phyloP scores from a whole-genome alignment of 371 early-diverging fungal species.

The Amoeboaphelidium occidentale region DNA sequence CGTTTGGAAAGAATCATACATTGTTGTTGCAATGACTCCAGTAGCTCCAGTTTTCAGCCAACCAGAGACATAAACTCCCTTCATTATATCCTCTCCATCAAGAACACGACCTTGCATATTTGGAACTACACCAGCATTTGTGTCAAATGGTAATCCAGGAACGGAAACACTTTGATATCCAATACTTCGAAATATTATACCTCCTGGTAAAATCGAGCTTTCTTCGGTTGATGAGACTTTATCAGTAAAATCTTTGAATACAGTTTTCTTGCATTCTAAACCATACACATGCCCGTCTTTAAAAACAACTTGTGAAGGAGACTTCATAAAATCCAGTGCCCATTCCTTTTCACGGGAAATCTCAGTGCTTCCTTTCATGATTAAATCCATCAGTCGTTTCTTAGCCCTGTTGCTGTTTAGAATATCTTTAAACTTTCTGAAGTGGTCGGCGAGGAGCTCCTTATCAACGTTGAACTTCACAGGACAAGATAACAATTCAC shows the following conservation, averaged over 20 bases:
- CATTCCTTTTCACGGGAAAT: slow-evolving; percentile 29
- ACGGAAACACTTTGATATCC: slow-evolving; percentile 57
- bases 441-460: slow-evolving; percentile 20
- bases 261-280: slow-evolving; percentile 38
- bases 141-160: slow-evolving; percentile 48
- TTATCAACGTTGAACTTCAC: slow-evolving; percentile 30
- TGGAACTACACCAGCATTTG: slow-evolving; percentile 32
- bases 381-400: slow-evolving; percentile 44
- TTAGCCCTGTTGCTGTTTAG: slow-evolving; percentile 32
- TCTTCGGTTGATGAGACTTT: slow-evolving; percentile 27
- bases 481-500: slow-evolving; percentile 67
- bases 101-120: slow-evolving; percentile 48
- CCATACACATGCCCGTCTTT: slow-evolving; percentile 6
- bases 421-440: slow-evolving; percentile 10
- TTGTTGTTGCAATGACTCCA: slow-evolving; percentile 83
- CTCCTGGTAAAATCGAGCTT: slow-evolving; percentile 24
- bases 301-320: slow-evolving; percentile 28
- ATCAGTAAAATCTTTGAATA: slow-evolving; percentile 28
- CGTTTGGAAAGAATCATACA: slow-evolving; percentile 77
- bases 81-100: slow-evolving; percentile 11
- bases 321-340: slow-evolving; percentile 40
- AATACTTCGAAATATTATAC: slow-evolving; percentile 50
- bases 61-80: slow-evolving; percentile 46
- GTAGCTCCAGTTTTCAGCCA: slow-evolving; percentile 87
- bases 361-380: slow-evolving; percentile 15